Base-by-base conservation (phyloP, 108 stramenopile genomes). In the Pelagomonas calceolata region DNA sequence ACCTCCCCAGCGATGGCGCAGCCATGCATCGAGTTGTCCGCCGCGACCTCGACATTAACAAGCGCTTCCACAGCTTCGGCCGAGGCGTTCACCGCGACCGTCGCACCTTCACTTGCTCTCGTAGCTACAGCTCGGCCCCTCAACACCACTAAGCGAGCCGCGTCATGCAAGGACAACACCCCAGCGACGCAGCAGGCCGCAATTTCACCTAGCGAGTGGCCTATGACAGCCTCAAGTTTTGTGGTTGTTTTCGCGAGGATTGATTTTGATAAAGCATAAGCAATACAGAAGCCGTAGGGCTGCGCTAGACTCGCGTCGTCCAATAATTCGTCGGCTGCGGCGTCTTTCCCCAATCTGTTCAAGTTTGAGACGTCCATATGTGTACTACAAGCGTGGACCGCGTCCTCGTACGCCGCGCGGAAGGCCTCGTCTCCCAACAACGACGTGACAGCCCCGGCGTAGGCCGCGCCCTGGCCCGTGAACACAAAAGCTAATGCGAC, bases 181-280 rank as follows among this genome's bases (percentile, higher is more conserved):
- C 71, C 71, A 16, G 71, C 71, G 37, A 66, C 36, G 29, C 34
- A 64, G 17, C 31, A 32, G 34, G 71, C 71, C 16, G 71, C 71
- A n/a, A 72, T 21, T 65, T 72, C 71, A 4, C 71, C 71, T 15
- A 72, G 32, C 32, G 64, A 65, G 65, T 72, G 71, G 34, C 71
- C 71, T 26, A 72, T 65, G 65, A 34, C 71, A 32, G 65, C 64
- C 30, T 64, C 36, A 9, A 17, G 32, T 26, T 30, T 29, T 26
- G 34, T 65, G 34, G 64, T 65, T 17, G 29, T 26, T 3, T 26
- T 3, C 51, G 51, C 51, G 51, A 60, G 51, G 51, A 60, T 12
- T 17, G 10, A 12, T 26, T 26, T 16, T 26, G 51, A 17, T 17
- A 60, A 26, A 1, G 51, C 51, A 26, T 60, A 60, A 17, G 18